Conservation (phyloP, 768 basidiomycete genomes). For the Mycena rosella region DNA sequence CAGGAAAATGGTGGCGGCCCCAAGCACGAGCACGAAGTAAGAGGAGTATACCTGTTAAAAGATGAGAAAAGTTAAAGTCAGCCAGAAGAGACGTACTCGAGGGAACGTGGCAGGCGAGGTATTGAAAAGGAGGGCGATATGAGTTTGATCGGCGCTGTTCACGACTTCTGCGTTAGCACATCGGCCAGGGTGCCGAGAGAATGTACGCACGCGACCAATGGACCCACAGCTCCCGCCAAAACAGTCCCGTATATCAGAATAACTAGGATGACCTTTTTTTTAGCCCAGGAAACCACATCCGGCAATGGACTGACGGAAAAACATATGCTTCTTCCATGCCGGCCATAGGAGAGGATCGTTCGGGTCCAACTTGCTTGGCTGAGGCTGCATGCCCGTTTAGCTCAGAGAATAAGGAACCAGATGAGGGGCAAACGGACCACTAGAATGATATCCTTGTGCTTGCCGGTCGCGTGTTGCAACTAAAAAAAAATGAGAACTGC, state of each 20-base stretch:
- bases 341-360: conserved; percentile 30
- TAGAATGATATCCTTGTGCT: conserved; percentile 25
- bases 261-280: background rate
- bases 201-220: conserved; percentile 20
- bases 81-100: background rate
- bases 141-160: conserved; percentile 15
- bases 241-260: conserved; percentile 24
- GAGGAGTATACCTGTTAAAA: conserved; percentile 6
- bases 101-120: conserved; percentile 1
- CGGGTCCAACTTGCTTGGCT: conserved; percentile 20
- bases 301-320: conserved; percentile 11
- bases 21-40: conserved; percentile 24
- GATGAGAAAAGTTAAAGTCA: background rate
- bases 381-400: conserved; percentile 2
- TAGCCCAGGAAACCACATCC: background rate
- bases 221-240: conserved; percentile 23
- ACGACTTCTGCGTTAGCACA: background rate
- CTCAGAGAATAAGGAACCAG: background rate
- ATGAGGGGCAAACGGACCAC: conserved; percentile 10
- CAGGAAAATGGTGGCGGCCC: conserved; percentile 15
- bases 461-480: conserved; percentile 29
- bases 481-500: background rate
- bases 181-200: background rate
- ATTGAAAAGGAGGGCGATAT: background rate
- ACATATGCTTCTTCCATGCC: conserved; percentile 28